phyloP scores from a whole-genome alignment of 192 early-diverging fungal species.

The Coemansia guatemalensis region DNA sequence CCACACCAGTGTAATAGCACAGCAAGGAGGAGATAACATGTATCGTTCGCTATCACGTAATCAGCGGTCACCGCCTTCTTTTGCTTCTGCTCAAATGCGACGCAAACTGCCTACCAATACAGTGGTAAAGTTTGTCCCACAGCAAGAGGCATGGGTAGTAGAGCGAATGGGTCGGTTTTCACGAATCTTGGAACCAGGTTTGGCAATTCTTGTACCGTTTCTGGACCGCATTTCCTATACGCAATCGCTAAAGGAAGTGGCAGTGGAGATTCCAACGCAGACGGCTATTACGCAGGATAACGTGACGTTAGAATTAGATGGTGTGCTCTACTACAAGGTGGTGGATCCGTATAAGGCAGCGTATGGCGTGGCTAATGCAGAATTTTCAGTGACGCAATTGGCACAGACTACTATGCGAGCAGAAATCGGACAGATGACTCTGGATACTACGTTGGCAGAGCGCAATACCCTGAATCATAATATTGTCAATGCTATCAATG shows the following conservation, averaged over 20 bases:
- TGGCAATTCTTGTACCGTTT: conserved; percentile 86
- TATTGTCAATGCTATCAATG: conserved; percentile 94
- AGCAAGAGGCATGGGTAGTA: conserved; percentile 97
- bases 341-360: conserved; percentile 91
- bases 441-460: conserved; percentile 94
- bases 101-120: conserved; percentile 45
- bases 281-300: conserved; percentile 96
- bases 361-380: conserved; percentile 92
- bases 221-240: conserved; percentile 91
- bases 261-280: conserved; percentile 87
- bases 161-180: conserved; percentile 92
- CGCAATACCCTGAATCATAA: conserved; percentile 88
- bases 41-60: neutral
- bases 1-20: no score
- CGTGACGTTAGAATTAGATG: conserved; percentile 93
- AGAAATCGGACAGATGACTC: conserved; percentile 97
- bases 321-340: conserved; percentile 93
- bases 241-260: conserved; percentile 92
- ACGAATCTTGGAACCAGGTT: conserved; percentile 85
- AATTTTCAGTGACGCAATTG: conserved; percentile 93
- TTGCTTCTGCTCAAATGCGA: neutral
- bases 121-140: conserved; percentile 94
- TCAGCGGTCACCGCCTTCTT: neutral
- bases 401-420: conserved; percentile 99
- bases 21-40: no score